Evolutionary conservation across 2,329 filamentous ascomycete species (phyloP).

Genomic region (Sarocladium oryzae): DNA sequence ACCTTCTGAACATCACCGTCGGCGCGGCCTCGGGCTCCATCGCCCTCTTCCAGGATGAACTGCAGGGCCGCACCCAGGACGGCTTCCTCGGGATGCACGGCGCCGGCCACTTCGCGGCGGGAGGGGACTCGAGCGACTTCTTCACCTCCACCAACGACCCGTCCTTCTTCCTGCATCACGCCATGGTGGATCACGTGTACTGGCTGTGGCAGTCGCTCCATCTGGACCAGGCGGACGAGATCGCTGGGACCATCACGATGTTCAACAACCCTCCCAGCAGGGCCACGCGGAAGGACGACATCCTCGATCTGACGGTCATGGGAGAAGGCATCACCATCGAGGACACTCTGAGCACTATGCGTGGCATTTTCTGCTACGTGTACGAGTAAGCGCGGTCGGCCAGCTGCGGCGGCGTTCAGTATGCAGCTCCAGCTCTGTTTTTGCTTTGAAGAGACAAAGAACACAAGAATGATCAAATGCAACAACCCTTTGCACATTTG

Average conservation of each 20-base stretch:
- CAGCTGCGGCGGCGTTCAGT: neutral
- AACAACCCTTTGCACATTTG: no score
- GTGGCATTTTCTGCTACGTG: conserved; percentile 21
- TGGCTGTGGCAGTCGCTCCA: conserved; percentile 18
- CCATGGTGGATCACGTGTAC: conserved; percentile 19
- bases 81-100: conserved; percentile 27
- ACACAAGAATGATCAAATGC: no score
- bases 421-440: no score
- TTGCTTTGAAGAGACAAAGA: no score
- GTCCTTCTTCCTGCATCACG: conserved; percentile 20
- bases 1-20: conserved; percentile 6
- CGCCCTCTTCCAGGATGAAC: conserved; percentile 3
- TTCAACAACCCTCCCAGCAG: conserved; percentile 15
- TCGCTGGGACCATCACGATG: conserved; percentile 16
- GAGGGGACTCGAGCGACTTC: conserved; percentile 26
- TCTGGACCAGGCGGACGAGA: conserved; percentile 11
- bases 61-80: conserved; percentile 7
- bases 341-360: conserved; percentile 18
- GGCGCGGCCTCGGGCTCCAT: conserved; percentile 6
- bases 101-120: conserved; percentile 35
- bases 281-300: conserved; percentile 15
- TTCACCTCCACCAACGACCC: conserved; percentile 23
- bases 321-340: conserved; percentile 15
- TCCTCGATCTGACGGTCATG: conserved; percentile 17
- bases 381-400: conserved; percentile 18